Conservation (phyloP, 1,284 basidiomycete genomes). For the Bondarzewia mesenterica region DNA sequence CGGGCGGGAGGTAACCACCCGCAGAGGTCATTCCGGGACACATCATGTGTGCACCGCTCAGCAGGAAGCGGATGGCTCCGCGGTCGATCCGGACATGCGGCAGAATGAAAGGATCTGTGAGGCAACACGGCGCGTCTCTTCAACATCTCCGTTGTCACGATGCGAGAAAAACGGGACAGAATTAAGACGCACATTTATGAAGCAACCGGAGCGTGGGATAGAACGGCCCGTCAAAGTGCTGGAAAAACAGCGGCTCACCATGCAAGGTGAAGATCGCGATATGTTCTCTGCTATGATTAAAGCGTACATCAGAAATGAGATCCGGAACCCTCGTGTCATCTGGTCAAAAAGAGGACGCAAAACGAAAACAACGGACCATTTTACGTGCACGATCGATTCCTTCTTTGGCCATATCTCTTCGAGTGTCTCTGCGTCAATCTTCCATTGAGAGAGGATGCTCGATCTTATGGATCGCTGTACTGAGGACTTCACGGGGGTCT, state of each 20-base stretch:
- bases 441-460: constrained; percentile 79
- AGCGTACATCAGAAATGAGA: constrained; percentile 1
- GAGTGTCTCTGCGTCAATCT: constrained; percentile 70
- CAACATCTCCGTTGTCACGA: background rate
- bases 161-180: background rate
- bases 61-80: constrained; percentile 95
- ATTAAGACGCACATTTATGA: constrained; percentile 73
- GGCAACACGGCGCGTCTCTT: background rate
- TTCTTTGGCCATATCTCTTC: constrained; percentile 99
- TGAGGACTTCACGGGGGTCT: constrained; percentile 93
- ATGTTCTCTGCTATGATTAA: constrained; percentile 81
- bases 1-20: constrained; percentile 82
- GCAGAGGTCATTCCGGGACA: constrained; percentile 91
- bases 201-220: constrained; percentile 84
- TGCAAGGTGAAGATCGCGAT: constrained; percentile 89
- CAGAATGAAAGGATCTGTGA: constrained; percentile 80
- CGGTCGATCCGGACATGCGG: constrained; percentile 90
- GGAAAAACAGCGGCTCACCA: constrained; percentile 88
- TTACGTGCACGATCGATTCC: constrained; percentile 85
- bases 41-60: constrained; percentile 94
- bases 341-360: background rate
- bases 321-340: background rate
- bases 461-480: constrained; percentile 86
- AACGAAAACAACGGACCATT: constrained; percentile 65
- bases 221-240: constrained; percentile 93